These are phyloP conservation scores for Penicillium angulare DNA, from an alignment of 495 filamentous ascomycete genomes.

Conservation along the genomic window DNA sequence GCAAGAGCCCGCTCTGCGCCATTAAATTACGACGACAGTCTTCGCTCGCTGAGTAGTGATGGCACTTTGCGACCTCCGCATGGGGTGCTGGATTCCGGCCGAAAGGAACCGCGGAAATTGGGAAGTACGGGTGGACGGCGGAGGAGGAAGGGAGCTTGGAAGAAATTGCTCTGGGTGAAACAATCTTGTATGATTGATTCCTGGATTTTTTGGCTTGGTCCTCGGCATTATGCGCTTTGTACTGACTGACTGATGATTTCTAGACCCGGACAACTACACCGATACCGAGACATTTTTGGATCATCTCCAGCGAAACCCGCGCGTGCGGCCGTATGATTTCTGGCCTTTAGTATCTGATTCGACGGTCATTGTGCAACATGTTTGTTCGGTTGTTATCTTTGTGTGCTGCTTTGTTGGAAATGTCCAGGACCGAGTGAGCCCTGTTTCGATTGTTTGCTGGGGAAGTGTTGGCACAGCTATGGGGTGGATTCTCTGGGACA, in stretches of 20 bases:
- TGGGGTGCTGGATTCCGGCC: conserved; percentile 29
- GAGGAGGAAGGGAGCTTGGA: conserved; percentile 70
- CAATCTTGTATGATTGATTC: conserved; percentile 69
- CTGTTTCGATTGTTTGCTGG: conserved; percentile 81
- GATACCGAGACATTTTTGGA: conserved; percentile 95
- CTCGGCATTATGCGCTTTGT: background rate
- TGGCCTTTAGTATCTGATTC: conserved; percentile 95
- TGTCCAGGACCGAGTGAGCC: conserved; percentile 77
- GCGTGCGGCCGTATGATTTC: conserved; percentile 94
- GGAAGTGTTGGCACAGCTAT: conserved; percentile 78
- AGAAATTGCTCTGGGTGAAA: conserved; percentile 97
- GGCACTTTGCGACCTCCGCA: conserved; percentile 37
- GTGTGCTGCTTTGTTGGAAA: conserved; percentile 92
- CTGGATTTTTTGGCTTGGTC: background rate
- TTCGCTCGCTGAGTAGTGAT: conserved; percentile 33
- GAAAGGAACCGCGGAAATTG: conserved; percentile 49
- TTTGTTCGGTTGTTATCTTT: conserved; percentile 91
- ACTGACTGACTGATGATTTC: conserved; percentile 1
- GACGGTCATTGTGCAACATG: conserved; percentile 95
- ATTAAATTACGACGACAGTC: conserved; percentile 36
- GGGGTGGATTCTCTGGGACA: conserved; percentile 89
- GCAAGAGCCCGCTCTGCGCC: conserved; percentile 52
- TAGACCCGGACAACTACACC: conserved; percentile 97
- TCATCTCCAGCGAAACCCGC: conserved; percentile 91
- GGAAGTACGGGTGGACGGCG: conserved; percentile 57